Base-by-base conservation (phyloP, 768 basidiomycete genomes). In the Russula sp. region DNA sequence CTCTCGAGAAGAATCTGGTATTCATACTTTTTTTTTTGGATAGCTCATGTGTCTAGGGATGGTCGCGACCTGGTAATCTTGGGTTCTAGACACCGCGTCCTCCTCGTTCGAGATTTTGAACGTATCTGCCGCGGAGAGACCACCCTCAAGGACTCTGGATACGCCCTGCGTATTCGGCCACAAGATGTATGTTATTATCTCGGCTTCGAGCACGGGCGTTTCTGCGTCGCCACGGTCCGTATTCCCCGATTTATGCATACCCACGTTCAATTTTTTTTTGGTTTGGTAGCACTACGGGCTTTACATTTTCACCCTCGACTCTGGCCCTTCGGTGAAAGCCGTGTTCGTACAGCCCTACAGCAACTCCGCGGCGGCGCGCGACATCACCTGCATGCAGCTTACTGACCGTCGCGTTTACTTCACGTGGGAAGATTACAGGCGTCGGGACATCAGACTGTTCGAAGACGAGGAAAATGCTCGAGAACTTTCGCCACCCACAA, bases 1-100 rank as follows among this genome's bases (percentile, higher is more conserved):
- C 11, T 14, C 18, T 2, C 42, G 18, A 18, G 18, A 44, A 44
- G 7, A 44, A 44, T 44, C 3, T 40, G 3, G n/a, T 22, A 34
- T 37, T 14, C 40, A 56, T 47, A 1, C 18, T 47, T n/a, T 51
- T 53, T 53, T 40, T 49, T 20, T 55, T 35, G 5, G 37, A 20
- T 62, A 74, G 77, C 73, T 1, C 78, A 79, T 60, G 76, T 76
- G 0, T 77, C 77, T 6, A 69, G 71, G 2, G 70, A 72, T 50
- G 77, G 76, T 9, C 72, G 67, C 20, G 71, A 77, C 60, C 60
- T 79, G 44, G 76, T 70, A 11, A 65, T 72, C 1, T 65, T 76
- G 52, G 48, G 55, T 63, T 20, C 62, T 39, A 49, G 61, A 66
- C 60, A 65, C 32, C 61, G 71, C 9, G 18, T 77, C 18, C 35